Conservation (phyloP, 148 eudicot species). For the Rhododendron simsii region DNA sequence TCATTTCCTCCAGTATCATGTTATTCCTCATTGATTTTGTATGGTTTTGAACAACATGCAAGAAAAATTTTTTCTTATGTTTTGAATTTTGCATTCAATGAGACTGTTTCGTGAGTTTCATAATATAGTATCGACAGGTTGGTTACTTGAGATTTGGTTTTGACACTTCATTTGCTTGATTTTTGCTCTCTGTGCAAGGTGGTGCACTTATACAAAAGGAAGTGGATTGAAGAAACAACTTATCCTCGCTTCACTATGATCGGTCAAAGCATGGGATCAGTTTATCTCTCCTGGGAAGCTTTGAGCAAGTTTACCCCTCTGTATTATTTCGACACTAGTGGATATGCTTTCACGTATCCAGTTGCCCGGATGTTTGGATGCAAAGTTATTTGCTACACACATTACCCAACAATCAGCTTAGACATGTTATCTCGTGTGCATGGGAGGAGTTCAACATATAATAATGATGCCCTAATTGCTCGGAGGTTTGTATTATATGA, state of each 20-base stretch:
- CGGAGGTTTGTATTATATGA: conserved; percentile 52
- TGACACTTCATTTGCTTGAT: not conserved
- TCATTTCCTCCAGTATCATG: not conserved
- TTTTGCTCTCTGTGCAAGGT: conserved; percentile 43
- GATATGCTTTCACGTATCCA: conserved; percentile 94
- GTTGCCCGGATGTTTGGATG: conserved; percentile 89
- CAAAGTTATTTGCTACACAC: conserved; percentile 88
- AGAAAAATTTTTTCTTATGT: not conserved
- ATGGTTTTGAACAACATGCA: not conserved
- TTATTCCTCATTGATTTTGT: not conserved
- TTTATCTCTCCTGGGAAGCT: conserved; percentile 94
- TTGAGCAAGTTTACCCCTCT: conserved; percentile 68
- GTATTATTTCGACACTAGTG: conserved; percentile 91
- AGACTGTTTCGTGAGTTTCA: not conserved
- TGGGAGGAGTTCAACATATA: conserved; percentile 74
- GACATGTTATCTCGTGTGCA: conserved; percentile 94
- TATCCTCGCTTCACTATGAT: conserved; percentile 98
- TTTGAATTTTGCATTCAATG: not conserved
- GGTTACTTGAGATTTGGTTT: conserved; percentile 1
- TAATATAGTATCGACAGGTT: not conserved
- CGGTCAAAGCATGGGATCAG: conserved; percentile 94
- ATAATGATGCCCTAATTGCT: conserved; percentile 72
- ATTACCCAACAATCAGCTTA: conserved; percentile 95
- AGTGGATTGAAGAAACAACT: conserved; percentile 93
- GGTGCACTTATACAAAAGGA: conserved; percentile 80